phyloP scores from a whole-genome alignment of 2,329 filamentous ascomycete genomes.

The Talaromyces sp. region DNA sequence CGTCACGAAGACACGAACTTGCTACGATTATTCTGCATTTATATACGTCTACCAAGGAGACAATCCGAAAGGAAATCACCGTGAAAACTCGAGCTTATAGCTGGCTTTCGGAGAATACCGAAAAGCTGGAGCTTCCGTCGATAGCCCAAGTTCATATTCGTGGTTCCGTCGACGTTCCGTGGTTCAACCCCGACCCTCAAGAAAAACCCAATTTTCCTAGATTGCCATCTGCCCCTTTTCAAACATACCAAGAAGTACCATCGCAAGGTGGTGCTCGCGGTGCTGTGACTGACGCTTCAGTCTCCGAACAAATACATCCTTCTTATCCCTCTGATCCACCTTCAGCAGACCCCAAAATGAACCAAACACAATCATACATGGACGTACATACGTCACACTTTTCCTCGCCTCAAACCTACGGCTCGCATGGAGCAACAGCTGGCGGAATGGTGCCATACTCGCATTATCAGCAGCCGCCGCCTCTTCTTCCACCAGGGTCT shows the following conservation, averaged over 20 bases:
- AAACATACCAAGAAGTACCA: constrained; percentile 51
- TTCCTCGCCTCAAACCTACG: constrained; percentile 71
- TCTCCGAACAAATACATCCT: constrained; percentile 44
- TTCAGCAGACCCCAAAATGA: constrained; percentile 60
- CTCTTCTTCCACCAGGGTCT: constrained; percentile 70
- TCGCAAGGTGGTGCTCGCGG: constrained; percentile 75
- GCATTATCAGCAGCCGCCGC: constrained; percentile 69
- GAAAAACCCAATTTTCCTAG: constrained; percentile 52
- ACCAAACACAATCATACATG: constrained; percentile 77
- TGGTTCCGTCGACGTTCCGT: constrained; percentile 62
- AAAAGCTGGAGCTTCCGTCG: constrained; percentile 92
- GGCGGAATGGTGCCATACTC: constrained; percentile 72
- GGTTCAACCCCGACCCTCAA: constrained; percentile 66
- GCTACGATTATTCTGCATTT: constrained; percentile 24
- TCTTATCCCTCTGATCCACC: constrained; percentile 40
- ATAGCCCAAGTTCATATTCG: constrained; percentile 71
- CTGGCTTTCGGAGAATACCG: constrained; percentile 55
- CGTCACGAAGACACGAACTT: constrained; percentile 37
- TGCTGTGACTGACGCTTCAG: constrained; percentile 44
- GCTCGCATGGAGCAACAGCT: constrained; percentile 74
- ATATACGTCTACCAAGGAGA: neutral
- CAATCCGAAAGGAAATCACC: neutral
- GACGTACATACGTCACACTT: constrained; percentile 78
- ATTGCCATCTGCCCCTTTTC: constrained; percentile 1
- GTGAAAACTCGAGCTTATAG: neutral